Evolutionary conservation across 805 yeast species (phyloP).

Genomic region (Sugiyamaella chiloensis): DNA sequence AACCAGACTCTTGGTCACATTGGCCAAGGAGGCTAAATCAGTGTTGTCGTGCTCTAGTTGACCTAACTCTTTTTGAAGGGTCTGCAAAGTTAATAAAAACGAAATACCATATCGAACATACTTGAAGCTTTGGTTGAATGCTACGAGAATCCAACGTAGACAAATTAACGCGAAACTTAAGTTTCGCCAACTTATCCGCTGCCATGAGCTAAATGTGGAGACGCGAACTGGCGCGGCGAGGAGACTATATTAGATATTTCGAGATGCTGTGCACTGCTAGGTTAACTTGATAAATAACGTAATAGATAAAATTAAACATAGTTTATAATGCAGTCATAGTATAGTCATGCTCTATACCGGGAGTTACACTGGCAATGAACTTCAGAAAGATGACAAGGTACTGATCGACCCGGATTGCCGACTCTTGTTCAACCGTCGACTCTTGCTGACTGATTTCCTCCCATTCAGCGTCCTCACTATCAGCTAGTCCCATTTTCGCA

Average conservation of each 20-base stretch:
- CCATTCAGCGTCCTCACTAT: slow-evolving; percentile 37
- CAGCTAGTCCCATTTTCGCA: slow-evolving; percentile 43
- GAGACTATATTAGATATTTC: background rate
- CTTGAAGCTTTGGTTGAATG: slow-evolving; percentile 3
- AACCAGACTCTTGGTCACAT: slow-evolving; percentile 50
- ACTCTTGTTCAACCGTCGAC: slow-evolving; percentile 29
- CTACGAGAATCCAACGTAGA: background rate
- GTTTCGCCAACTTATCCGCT: slow-evolving; percentile 4
- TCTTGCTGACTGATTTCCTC: slow-evolving; percentile 47
- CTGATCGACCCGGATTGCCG: slow-evolving; percentile 79
- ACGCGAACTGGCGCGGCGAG: slow-evolving; percentile 6
- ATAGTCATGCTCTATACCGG: slow-evolving; percentile 95
- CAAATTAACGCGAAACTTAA: slow-evolving; percentile 12
- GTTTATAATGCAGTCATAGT: slow-evolving; percentile 83
- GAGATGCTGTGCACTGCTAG: background rate
- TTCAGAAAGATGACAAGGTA: slow-evolving; percentile 85
- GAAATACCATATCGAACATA: background rate
- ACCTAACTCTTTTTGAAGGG: slow-evolving; percentile 61
- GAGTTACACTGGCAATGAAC: slow-evolving; percentile 94
- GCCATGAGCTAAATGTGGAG: background rate
- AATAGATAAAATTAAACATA: background rate
- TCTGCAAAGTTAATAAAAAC: slow-evolving; percentile 24
- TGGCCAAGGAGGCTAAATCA: slow-evolving; percentile 45
- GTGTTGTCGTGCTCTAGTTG: slow-evolving; percentile 57
- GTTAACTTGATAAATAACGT: background rate